These are phyloP conservation scores for Filobasidium wieringae DNA, from an alignment of 768 basidiomycete genomes.

Conservation along the genomic window DNA sequence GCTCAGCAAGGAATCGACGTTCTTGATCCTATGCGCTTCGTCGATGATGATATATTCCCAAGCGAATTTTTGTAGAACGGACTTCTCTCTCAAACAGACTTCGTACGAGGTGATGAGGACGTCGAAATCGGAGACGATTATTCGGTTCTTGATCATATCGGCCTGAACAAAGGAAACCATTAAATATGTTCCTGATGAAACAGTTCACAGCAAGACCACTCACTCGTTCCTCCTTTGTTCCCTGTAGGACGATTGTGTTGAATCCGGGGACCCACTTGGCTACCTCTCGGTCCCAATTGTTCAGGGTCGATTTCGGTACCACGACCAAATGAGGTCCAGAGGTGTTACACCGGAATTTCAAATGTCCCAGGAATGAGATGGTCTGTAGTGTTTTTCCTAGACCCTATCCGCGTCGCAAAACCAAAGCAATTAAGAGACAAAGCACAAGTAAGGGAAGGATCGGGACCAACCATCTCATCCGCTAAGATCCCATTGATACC, in stretches of 20 bases:
- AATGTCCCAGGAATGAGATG: constrained; percentile 89
- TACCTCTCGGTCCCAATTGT: constrained; percentile 95
- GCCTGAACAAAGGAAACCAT: constrained; percentile 44
- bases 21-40: constrained; percentile 98
- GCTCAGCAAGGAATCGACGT: constrained; percentile 86
- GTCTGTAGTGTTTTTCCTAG: constrained; percentile 97
- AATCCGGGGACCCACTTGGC: constrained; percentile 81
- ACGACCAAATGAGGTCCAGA: constrained; percentile 84
- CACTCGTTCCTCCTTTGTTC: constrained; percentile 75
- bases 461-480: constrained; percentile 70
- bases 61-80: constrained; percentile 81
- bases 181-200: neutral
- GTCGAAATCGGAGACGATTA: constrained; percentile 80
- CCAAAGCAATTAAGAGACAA: neutral
- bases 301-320: constrained; percentile 95
- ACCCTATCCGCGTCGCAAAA: constrained; percentile 47
- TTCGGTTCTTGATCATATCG: constrained; percentile 60
- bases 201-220: constrained; percentile 12
- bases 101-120: constrained; percentile 95
- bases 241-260: constrained; percentile 66
- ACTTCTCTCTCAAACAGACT: constrained; percentile 88
- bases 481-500: constrained; percentile 94
- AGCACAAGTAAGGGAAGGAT: too few relatives aligned
- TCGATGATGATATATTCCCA: constrained; percentile 98
- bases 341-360: constrained; percentile 67